Evolutionary conservation across 352 stramenopile species (phyloP).

Genomic region (Phytophthora ramorum): DNA sequence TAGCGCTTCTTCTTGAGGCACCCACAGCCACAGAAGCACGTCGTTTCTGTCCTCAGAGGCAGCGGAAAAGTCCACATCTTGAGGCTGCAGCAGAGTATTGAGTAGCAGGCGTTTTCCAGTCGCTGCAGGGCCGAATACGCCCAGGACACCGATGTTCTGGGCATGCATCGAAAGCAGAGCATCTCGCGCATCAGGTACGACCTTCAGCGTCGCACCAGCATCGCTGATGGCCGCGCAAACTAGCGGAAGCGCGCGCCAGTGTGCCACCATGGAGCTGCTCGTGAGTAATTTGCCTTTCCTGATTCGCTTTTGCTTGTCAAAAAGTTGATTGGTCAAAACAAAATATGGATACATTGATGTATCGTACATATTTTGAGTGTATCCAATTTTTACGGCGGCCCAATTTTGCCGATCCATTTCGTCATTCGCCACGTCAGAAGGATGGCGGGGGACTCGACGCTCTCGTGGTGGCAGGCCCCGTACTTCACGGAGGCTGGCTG

Average conservation of each 20-base stretch:
- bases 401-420: conserved; percentile 5
- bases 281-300: conserved; percentile 23
- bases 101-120: conserved; percentile 61
- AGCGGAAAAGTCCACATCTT: conserved; percentile 31
- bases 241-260: conserved; percentile 58
- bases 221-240: conserved; percentile 17
- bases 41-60: neutral
- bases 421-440: conserved; percentile 6
- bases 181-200: conserved; percentile 28
- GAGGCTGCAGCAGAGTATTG: conserved; percentile 45
- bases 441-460: conserved; percentile 9
- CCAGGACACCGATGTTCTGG: conserved; percentile 46
- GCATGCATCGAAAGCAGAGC: conserved; percentile 32
- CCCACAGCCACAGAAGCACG: conserved; percentile 66
- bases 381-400: neutral
- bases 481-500: conserved; percentile 69
- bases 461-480: conserved; percentile 60
- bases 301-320: conserved; percentile 12
- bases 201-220: conserved; percentile 1
- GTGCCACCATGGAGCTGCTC: conserved; percentile 16
- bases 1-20: neutral
- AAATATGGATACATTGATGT: conserved; percentile 7
- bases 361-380: neutral
- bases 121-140: conserved; percentile 45
- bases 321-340: conserved; percentile 23